phyloP scores from a whole-genome alignment of 1,139 yeast genomes.

The Protomyces macrosporus region DNA sequence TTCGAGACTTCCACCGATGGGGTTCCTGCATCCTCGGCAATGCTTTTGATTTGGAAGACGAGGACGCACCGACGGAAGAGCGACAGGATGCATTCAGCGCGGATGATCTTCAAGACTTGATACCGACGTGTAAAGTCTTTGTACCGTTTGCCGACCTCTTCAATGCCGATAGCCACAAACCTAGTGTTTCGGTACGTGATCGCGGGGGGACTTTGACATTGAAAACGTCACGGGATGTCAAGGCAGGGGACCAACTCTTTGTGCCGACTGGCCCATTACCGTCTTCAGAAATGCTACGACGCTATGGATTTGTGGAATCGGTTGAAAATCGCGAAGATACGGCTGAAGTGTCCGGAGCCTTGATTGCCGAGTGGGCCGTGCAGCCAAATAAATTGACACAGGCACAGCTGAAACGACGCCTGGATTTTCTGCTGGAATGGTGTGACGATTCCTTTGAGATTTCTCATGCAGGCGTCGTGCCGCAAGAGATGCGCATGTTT shows the following conservation, averaged over 20 bases:
- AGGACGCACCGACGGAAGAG: constrained; percentile 1
- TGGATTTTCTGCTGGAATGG: constrained; percentile 32
- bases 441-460: constrained; percentile 39
- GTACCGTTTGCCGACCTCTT: constrained; percentile 87
- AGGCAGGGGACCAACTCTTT: constrained; percentile 65
- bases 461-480: constrained; percentile 25
- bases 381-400: background rate
- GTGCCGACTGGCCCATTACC: constrained; percentile 91
- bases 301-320: constrained; percentile 85
- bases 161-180: constrained; percentile 75
- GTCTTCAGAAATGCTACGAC: constrained; percentile 75
- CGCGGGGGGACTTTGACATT: constrained; percentile 51
- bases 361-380: constrained; percentile 24
- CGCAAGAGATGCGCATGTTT: constrained; percentile 28
- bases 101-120: constrained; percentile 34
- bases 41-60: constrained; percentile 52
- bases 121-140: constrained; percentile 59
- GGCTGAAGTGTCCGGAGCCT: constrained; percentile 53
- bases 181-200: constrained; percentile 53
- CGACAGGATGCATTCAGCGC: constrained; percentile 10
- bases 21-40: constrained; percentile 69
- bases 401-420: constrained; percentile 27
- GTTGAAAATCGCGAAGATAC: constrained; percentile 73
- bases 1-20: constrained; percentile 59
- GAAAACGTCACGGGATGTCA: constrained; percentile 61